Base-by-base conservation (phyloP, 1,139 yeast genomes). In the Candida mesenterica region DNA sequence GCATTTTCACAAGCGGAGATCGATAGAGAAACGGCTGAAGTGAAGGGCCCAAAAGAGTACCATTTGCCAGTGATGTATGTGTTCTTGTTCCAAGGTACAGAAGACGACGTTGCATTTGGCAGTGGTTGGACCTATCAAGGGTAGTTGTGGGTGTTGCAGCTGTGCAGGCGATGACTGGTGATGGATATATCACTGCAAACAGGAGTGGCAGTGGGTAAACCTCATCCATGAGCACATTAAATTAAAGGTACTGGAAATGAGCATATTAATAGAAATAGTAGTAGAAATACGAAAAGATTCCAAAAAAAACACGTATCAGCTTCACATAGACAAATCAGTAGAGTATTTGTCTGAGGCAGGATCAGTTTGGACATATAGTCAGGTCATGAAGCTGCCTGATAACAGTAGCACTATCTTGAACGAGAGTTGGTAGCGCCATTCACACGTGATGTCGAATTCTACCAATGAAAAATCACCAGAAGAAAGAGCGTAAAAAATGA, bases 21-120 rank as follows among this genome's bases (percentile, higher is more conserved):
- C 3, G 39, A 36, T 24, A 26, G 30, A 16, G 49, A 42, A 8
- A 20, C 29, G 3, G 32, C 28, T 15, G 26, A 30, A 12, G 33
- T 49, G 24, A 34, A 42, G 14, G 58, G 57, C 2, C 41, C 42
- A 10, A 55, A 53, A 30, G 39, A 38, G 16, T 57, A 41, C 34
- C 40, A 37, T 14, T 36, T 56, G 14, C 63, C 62, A 4, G 46
- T 51, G 18, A 41, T 58, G 47, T 49, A 44, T 31, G 37, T 46
- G 12, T 32, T 52, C 4, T 31, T 57, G n/a, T 35, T 46, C 12
- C 30, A 30, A 23, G 41, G 41, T 7, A 42, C 42, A 7, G 15
- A 34, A 27, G 37, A 29, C 5, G 39, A 32, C 12, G 29, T 30
- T 12, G 20, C 27, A 6, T 23, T 35, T n/a, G 36, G 36, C 8